Conservation (phyloP, 208 protist species). For the Phytomonas serpens region DNA sequence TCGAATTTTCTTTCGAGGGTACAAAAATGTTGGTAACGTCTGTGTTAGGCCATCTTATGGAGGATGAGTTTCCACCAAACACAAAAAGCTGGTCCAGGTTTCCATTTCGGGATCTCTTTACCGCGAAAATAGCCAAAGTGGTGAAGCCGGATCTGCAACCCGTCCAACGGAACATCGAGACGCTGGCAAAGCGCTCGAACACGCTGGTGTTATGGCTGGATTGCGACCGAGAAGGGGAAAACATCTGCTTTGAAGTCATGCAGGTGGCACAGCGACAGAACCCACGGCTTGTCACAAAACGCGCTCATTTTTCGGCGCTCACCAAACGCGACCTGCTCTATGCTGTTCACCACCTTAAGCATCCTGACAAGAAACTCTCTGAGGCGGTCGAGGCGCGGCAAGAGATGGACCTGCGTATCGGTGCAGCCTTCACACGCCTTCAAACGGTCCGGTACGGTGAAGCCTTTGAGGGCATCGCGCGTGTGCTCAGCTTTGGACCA, state of each 20-base stretch:
- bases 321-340: slow-evolving; percentile 76
- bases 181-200: slow-evolving; percentile 45
- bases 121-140: slow-evolving; percentile 64
- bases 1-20: slow-evolving; percentile 63
- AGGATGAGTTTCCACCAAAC: slow-evolving; percentile 76
- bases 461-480: slow-evolving; percentile 56
- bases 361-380: slow-evolving; percentile 83
- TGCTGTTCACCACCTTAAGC: slow-evolving; percentile 72
- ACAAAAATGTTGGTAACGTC: slow-evolving; percentile 94
- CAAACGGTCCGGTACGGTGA: slow-evolving; percentile 80
- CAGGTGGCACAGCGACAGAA: slow-evolving; percentile 47
- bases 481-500: slow-evolving; percentile 89
- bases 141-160: slow-evolving; percentile 62
- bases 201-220: slow-evolving; percentile 94
- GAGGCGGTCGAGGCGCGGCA: slow-evolving; percentile 93
- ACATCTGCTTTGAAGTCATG: slow-evolving; percentile 97
- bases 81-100: slow-evolving; percentile 82
- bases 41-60: slow-evolving; percentile 95
- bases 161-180: slow-evolving; percentile 73
- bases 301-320: slow-evolving; percentile 90
- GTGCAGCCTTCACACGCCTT: slow-evolving; percentile 93
- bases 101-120: slow-evolving; percentile 89
- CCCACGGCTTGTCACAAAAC: slow-evolving; percentile 38
- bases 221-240: slow-evolving; percentile 96
- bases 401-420: slow-evolving; percentile 95